Evolutionary conservation across 345 rosid genomes (phyloP).

Genomic region (Cardiospermum halicacabum): DNA sequence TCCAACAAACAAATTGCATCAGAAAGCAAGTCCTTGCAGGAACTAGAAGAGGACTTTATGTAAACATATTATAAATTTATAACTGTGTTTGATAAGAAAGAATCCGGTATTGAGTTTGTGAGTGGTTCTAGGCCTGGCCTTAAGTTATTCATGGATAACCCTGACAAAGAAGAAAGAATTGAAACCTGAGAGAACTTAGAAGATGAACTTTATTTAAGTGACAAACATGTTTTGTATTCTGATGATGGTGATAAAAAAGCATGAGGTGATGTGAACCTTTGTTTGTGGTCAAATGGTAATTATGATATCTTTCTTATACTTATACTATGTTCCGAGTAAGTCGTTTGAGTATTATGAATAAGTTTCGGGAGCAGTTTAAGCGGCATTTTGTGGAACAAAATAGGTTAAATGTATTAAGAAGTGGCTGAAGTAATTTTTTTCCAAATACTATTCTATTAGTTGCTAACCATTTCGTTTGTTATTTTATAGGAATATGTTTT

Average conservation of each 20-base stretch:
- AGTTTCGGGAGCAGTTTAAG: no score
- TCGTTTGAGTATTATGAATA: no score
- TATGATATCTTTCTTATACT: not conserved
- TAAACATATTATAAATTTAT: constrained; percentile 21
- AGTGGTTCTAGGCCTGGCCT: constrained; percentile 16
- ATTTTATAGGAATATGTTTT: no score
- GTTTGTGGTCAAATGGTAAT: constrained; percentile 7
- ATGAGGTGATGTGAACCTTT: constrained; percentile 9
- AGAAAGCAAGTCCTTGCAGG: constrained; percentile 80
- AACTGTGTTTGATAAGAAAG: constrained; percentile 13
- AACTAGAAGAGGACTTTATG: constrained; percentile 97
- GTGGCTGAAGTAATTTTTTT: no score
- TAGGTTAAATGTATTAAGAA: no score
- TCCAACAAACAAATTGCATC: constrained; percentile 90
- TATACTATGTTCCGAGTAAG: no score
- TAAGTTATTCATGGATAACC: constrained; percentile 11
- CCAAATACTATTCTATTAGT: no score
- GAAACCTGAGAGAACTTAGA: not conserved
- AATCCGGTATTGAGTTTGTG: constrained; percentile 15
- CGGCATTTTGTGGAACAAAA: no score
- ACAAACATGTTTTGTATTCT: constrained; percentile 2
- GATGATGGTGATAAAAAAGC: constrained; percentile 11
- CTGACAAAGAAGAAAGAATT: constrained; percentile 3
- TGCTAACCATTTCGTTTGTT: no score
- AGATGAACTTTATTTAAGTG: constrained; percentile 15